phyloP scores from a whole-genome alignment of 495 filamentous ascomycete species.

The Aspergillus ellipticus region DNA sequence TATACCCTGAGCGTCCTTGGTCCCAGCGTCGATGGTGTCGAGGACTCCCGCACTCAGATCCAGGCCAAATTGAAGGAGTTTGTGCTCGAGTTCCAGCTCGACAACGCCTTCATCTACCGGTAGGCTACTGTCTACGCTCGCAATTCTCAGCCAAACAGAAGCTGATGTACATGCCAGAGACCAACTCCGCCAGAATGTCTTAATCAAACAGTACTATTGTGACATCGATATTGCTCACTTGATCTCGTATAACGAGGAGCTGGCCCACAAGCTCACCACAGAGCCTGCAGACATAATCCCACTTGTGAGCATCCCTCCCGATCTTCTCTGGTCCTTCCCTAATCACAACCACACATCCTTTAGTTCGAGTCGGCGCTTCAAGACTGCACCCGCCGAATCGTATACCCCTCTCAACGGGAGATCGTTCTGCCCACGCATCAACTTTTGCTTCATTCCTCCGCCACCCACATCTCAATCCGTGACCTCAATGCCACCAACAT shows the following conservation, averaged over 20 bases:
- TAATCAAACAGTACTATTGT: constrained; percentile 93
- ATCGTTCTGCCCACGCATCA: constrained; percentile 80
- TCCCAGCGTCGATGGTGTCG: constrained; percentile 56
- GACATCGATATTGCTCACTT: constrained; percentile 96
- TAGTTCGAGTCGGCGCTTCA: constrained; percentile 90
- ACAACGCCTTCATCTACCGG: constrained; percentile 96
- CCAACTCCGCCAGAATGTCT: constrained; percentile 90
- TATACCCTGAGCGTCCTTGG: constrained; percentile 80
- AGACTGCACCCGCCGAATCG: constrained; percentile 87
- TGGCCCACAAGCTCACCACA: constrained; percentile 84
- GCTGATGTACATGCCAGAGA: constrained; percentile 57
- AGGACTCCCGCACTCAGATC: constrained; percentile 55
- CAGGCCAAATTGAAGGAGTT: constrained; percentile 66
- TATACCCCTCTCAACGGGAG: constrained; percentile 70
- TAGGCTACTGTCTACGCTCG: constrained; percentile 29
- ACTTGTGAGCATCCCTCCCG: constrained; percentile 52
- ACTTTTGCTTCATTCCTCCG: constrained; percentile 88
- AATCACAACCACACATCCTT: neutral
- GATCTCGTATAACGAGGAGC: constrained; percentile 94
- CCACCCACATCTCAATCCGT: constrained; percentile 87
- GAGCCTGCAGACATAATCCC: constrained; percentile 93
- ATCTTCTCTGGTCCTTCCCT: neutral
- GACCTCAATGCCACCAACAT: constrained; percentile 91
- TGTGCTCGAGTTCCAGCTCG: constrained; percentile 89
- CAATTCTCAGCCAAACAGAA: constrained; percentile 8